These are phyloP conservation scores for Candolleomyces aberdarensis DNA, from an alignment of 768 basidiomycete genomes.

Conservation along the genomic window DNA sequence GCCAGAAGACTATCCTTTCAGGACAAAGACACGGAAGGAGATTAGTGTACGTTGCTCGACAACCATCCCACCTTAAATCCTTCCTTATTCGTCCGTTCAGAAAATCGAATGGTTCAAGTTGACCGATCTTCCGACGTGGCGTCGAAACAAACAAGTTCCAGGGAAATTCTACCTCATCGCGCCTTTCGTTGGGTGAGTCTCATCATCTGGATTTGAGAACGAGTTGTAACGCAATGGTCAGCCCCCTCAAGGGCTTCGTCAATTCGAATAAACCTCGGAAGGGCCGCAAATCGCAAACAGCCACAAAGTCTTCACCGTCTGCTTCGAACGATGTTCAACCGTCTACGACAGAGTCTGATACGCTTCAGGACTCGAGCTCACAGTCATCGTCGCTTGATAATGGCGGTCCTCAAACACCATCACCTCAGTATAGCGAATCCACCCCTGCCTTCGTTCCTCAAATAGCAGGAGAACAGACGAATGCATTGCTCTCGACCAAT, in stretches of 20 bases:
- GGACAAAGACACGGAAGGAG: slow-evolving; percentile 95
- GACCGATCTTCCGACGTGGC: slow-evolving; percentile 91
- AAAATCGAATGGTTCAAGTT: slow-evolving; percentile 97
- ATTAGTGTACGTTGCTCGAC: slow-evolving; percentile 71
- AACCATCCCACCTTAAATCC: slow-evolving; percentile 4
- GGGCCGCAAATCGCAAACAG: slow-evolving; percentile 24
- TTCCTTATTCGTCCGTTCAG: slow-evolving; percentile 38
- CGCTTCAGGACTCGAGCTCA: slow-evolving; percentile 60
- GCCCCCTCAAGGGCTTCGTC: slow-evolving; percentile 66
- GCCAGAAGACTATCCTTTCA: slow-evolving; percentile 83
- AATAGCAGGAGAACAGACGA: slow-evolving; percentile 29
- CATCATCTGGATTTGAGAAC: background rate
- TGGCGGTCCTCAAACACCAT: slow-evolving; percentile 60
- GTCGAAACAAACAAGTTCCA: slow-evolving; percentile 59
- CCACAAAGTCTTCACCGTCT: slow-evolving; percentile 10
- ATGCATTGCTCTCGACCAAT: slow-evolving; percentile 18
- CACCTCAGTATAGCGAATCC: slow-evolving; percentile 52
- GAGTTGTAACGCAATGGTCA: slow-evolving; percentile 21
- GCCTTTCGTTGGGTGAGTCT: slow-evolving; percentile 81
- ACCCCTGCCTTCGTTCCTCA: slow-evolving; percentile 28
- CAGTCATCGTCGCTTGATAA: slow-evolving; percentile 61
- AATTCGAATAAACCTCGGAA: slow-evolving; percentile 57
- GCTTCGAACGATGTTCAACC: slow-evolving; percentile 2
- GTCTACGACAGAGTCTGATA: slow-evolving; percentile 25
- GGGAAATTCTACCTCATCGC: slow-evolving; percentile 94